A percentile compares a stretch with the other conserved stretches of the same genome.
phyloP scores from a whole-genome alignment of 2,329 filamentous ascomycete species.

The Sporothrix pseudoabietina region DNA sequence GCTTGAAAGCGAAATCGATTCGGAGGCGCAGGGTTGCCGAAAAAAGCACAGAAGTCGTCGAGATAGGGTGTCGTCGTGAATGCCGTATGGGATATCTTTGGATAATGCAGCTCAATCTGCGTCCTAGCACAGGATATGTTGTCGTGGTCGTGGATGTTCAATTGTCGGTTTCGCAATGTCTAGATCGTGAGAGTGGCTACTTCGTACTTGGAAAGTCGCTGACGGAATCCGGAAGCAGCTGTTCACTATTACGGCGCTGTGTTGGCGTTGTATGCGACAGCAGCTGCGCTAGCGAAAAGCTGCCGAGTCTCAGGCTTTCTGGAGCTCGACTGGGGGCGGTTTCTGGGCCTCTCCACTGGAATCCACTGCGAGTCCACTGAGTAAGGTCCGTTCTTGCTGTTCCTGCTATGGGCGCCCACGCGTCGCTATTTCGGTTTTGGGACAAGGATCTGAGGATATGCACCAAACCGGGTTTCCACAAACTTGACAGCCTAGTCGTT shows the following conservation, averaged over 20 bases:
- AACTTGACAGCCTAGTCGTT: background rate
- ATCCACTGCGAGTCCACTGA: constrained; percentile 3
- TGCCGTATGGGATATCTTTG: background rate
- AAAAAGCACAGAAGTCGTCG: background rate
- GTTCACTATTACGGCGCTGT: background rate
- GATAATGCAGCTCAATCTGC: background rate
- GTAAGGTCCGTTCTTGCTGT: background rate
- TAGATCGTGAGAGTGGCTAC: background rate
- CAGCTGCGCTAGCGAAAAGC: constrained; percentile 17
- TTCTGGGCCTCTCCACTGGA: background rate
- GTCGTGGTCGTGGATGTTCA: constrained; percentile 1
- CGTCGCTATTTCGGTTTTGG: background rate
- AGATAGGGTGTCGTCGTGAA: background rate
- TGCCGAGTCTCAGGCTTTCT: background rate
- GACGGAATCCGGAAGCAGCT: constrained; percentile 27
- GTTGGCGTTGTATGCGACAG: constrained; percentile 19
- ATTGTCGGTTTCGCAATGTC: background rate
- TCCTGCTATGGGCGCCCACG: background rate
- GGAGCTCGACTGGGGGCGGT: background rate
- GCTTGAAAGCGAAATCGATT: background rate
- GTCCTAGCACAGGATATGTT: background rate
- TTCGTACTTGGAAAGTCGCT: constrained; percentile 19
- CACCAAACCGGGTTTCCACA: constrained; percentile 11
- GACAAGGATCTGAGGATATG: background rate
- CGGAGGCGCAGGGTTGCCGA: constrained; percentile 13